These are phyloP conservation scores for Cardamine resedifolia DNA, from an alignment of 345 rosid genomes.

Conservation along the genomic window DNA sequence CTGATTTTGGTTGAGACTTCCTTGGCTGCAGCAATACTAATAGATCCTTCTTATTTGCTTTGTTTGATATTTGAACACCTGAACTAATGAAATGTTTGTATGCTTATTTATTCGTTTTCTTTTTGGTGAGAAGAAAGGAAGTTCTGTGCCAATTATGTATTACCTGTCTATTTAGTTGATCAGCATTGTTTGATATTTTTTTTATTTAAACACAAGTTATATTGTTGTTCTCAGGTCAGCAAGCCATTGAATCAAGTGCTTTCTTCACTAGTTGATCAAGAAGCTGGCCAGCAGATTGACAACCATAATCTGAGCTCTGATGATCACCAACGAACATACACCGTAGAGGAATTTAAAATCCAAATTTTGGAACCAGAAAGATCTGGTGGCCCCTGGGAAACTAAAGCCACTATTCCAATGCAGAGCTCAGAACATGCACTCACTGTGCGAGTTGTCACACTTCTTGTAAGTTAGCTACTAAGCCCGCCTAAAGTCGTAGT, in stretches of 20 bases:
- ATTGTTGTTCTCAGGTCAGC: slow-evolving; percentile 52
- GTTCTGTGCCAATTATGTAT: slow-evolving; percentile 1
- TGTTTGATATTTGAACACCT: slow-evolving; percentile 11
- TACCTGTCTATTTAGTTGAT: slow-evolving; percentile 7
- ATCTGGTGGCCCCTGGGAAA: slow-evolving; percentile 90
- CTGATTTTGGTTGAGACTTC: slow-evolving; percentile 11
- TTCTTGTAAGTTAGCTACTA: slow-evolving; percentile 65
- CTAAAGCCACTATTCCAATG: slow-evolving; percentile 92
- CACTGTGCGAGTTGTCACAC: slow-evolving; percentile 86
- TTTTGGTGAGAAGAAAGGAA: slow-evolving; percentile 9
- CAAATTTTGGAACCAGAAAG: slow-evolving; percentile 87
- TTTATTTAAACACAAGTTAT: slow-evolving; percentile 13
- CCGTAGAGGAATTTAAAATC: slow-evolving; percentile 86
- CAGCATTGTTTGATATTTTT: background rate
- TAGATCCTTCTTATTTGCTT: slow-evolving; percentile 6
- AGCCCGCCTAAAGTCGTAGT: slow-evolving; percentile 6
- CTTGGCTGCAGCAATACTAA: slow-evolving; percentile 6
- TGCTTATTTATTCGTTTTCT: slow-evolving; percentile 4
- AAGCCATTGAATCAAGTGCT: slow-evolving; percentile 89
- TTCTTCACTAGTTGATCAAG: slow-evolving; percentile 92
- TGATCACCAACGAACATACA: slow-evolving; percentile 73
- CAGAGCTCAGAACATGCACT: slow-evolving; percentile 93
- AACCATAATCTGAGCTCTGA: slow-evolving; percentile 72
- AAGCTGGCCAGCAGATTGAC: slow-evolving; percentile 88
- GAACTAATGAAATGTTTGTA: background rate